Percentiles rank a stretch among this genome's conserved stretches.
Evolutionary conservation across 371 early-diverging fungal genomes (phyloP).

Genomic region (Catenaria anguillulae): DNA sequence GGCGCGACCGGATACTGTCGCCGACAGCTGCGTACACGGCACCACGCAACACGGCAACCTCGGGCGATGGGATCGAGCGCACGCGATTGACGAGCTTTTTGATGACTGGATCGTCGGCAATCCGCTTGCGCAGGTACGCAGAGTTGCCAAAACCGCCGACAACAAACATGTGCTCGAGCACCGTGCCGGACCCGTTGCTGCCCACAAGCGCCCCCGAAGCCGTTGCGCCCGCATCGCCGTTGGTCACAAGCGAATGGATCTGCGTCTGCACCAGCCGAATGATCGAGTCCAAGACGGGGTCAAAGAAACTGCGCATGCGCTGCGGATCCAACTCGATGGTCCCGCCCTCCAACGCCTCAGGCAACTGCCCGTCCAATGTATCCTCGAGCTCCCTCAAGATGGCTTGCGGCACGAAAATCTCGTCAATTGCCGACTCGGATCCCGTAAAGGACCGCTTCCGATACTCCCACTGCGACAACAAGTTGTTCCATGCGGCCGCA

Average conservation of each 20-base stretch:
- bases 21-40: slow-evolving; percentile 5
- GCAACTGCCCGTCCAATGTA: not conserved
- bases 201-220: not conserved
- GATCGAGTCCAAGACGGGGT: slow-evolving; percentile 5
- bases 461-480: slow-evolving; percentile 7
- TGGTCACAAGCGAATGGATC: not conserved
- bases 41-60: not conserved
- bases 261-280: not conserved
- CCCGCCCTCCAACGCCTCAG: not conserved
- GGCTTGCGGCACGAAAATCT: slow-evolving; percentile 4
- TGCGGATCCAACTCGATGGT: not conserved
- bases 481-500: not conserved
- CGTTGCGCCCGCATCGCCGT: not conserved
- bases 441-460: slow-evolving; percentile 6
- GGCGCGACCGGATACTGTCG: slow-evolving; percentile 4
- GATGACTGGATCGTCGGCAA: not conserved
- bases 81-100: not conserved
- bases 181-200: not conserved
- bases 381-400: not conserved
- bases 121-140: slow-evolving; percentile 4
- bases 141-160: slow-evolving; percentile 6
- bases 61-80: slow-evolving; percentile 6
- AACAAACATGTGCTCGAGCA: slow-evolving; percentile 4
- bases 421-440: not conserved
- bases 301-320: slow-evolving; percentile 1